Evolutionary conservation across 2,329 filamentous ascomycete species (phyloP).

Genomic region (Clarireedia monteithiana): DNA sequence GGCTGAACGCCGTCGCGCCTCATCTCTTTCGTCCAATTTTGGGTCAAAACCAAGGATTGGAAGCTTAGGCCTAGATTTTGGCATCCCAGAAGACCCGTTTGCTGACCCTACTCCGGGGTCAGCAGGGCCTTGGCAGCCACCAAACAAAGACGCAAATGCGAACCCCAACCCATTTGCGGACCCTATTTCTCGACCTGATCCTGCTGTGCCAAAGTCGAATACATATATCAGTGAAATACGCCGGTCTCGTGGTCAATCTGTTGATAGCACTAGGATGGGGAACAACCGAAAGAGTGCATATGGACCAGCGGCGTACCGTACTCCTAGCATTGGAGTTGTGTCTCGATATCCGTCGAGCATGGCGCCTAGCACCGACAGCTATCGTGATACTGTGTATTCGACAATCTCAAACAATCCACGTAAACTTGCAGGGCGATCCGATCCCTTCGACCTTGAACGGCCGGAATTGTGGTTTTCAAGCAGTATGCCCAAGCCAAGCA

Average conservation of each 20-base stretch:
- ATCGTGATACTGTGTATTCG: constrained; percentile 35
- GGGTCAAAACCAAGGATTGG: constrained; percentile 19
- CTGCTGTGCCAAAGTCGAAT: constrained; percentile 27
- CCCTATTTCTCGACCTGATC: constrained; percentile 20
- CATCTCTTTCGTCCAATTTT: constrained; percentile 14
- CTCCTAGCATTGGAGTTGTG: constrained; percentile 13
- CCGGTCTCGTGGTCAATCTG: constrained; percentile 41
- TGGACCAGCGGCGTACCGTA: constrained; percentile 17
- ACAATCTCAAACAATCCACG: constrained; percentile 33
- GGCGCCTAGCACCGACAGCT: constrained; percentile 27
- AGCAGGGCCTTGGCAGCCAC: neutral
- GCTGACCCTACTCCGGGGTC: constrained; percentile 15
- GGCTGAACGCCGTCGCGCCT: constrained; percentile 17
- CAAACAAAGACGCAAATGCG: neutral
- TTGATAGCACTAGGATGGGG: constrained; percentile 28
- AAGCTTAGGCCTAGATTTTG: constrained; percentile 23
- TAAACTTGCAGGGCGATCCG: constrained; percentile 52
- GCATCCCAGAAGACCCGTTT: constrained; percentile 20
- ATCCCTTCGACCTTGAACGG: constrained; percentile 57
- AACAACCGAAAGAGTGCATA: constrained; percentile 22
- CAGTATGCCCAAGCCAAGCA: constrained; percentile 5
- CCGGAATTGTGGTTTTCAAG: constrained; percentile 35
- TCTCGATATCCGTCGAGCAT: constrained; percentile 26
- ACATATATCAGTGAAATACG: constrained; percentile 42
- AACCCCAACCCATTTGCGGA: constrained; percentile 13